Evolutionary conservation across 2,329 filamentous ascomycete species (phyloP), one percentile per base, ranked within the genome.

Genomic region (Pseudomassariella vexata): DNA sequence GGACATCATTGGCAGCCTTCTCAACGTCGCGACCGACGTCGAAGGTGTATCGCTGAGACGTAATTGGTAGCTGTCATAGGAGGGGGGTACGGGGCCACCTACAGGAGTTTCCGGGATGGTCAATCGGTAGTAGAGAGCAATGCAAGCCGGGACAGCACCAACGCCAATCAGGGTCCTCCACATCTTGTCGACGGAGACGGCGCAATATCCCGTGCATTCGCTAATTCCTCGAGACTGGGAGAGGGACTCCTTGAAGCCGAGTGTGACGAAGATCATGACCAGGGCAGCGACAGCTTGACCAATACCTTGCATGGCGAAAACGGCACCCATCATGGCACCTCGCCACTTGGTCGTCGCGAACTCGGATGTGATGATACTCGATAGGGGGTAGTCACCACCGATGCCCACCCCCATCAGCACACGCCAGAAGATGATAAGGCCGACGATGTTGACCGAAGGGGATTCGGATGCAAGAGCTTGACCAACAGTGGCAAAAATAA

Each of bases 241-340:
- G 0, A 86, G 69, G 5, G 76, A 74, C 11, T 70, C 61, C 57
- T 78, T 82, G 68, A 86, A 88, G 28, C 79, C 81, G 10, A 78
- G 63, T 0, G 81, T 83, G 35, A 84, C 73, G 48, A 89, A 84
- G 28, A 92, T 66, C 55, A 85, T 82, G 41, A 92, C 68, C 19
- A 90, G 73, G 28, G 83, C 83, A 29, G 82, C 85, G 17, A 67
- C 68, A 34, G 92, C 78, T 58, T 92, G 85, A 14, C 86, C 85
- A 31, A 92, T 72, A 42, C 85, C 85, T 56, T 94, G 85, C 83
- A 89, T 90, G 45, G 85, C 83, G 50, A 92, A 92, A 33, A 92
- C 85, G 11, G 83, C 71, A 20, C 77, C 83, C 80, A 94, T 89
- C 81, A 92, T 92, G 42, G 84, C 84, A 45, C 85, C 85, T 57